These are phyloP conservation scores for Cryoendolithus antarcticus DNA, from an alignment of 2,329 filamentous ascomycete genomes.

Conservation along the genomic window DNA sequence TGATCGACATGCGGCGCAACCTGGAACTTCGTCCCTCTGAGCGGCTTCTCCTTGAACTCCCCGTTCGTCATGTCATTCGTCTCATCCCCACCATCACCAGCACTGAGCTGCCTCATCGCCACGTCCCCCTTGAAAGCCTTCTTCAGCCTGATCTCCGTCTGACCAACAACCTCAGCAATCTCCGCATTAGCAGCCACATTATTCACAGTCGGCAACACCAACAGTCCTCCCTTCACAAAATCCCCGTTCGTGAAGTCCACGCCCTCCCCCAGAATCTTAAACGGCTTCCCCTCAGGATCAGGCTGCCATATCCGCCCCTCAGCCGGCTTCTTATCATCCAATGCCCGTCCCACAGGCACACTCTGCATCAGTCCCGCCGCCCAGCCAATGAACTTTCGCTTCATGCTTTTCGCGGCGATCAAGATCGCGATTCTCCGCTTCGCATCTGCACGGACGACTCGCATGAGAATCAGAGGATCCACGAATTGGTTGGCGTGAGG, in stretches of 20 bases:
- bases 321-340: conserved; percentile 74
- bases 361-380: conserved; percentile 74
- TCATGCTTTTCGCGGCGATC: conserved; percentile 90
- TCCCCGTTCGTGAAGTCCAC: conserved; percentile 66
- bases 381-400: conserved; percentile 77
- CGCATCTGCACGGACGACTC: conserved; percentile 74
- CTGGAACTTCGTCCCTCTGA: conserved; percentile 71
- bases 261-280: conserved; percentile 63
- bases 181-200: conserved; percentile 70
- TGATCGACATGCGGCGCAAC: conserved; percentile 89
- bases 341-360: conserved; percentile 82
- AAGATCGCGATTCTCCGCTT: conserved; percentile 82
- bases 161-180: conserved; percentile 66
- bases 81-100: conserved; percentile 54
- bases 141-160: conserved; percentile 74
- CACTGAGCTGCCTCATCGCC: conserved; percentile 69
- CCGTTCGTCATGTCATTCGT: conserved; percentile 38
- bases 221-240: conserved; percentile 65
- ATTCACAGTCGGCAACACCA: conserved; percentile 77
- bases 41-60: conserved; percentile 44
- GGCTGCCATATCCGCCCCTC: conserved; percentile 76
- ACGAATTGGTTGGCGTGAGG: conserved; percentile 98
- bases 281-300: conserved; percentile 74
- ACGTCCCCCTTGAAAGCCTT: conserved; percentile 71
- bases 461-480: conserved; percentile 86